Conservation (phyloP, 768 basidiomycete species). For the Epithele typhae region DNA sequence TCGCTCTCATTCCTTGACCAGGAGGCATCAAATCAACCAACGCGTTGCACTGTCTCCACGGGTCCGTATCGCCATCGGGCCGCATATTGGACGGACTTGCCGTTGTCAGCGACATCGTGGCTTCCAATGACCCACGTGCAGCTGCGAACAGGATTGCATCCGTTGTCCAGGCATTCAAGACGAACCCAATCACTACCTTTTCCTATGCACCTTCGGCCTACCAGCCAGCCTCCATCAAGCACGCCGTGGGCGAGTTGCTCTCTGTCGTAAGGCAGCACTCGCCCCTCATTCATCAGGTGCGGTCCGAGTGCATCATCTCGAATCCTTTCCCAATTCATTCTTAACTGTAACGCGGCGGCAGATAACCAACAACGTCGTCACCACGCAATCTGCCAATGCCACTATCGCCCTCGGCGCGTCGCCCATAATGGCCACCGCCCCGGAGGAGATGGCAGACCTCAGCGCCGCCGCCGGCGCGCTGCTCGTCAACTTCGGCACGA, state of each 20-base stretch:
- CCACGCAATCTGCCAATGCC: slow-evolving; percentile 85
- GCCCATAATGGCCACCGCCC: slow-evolving; percentile 90
- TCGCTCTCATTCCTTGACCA: slow-evolving; percentile 25
- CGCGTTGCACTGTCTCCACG: slow-evolving; percentile 70
- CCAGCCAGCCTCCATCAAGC: slow-evolving; percentile 34
- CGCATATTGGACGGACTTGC: slow-evolving; percentile 77
- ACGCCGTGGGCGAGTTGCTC: slow-evolving; percentile 47
- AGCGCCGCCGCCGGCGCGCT: slow-evolving; percentile 60
- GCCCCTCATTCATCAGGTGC: slow-evolving; percentile 82
- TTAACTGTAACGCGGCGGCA: slow-evolving; percentile 23
- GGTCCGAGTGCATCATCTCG: neutral
- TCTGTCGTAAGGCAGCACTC: slow-evolving; percentile 42
- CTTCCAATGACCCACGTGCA: slow-evolving; percentile 49
- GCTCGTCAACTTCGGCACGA: slow-evolving; percentile 85
- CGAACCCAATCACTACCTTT: slow-evolving; percentile 17
- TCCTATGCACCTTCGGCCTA: slow-evolving; percentile 16
- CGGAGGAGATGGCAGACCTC: slow-evolving; percentile 80
- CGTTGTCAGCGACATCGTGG: slow-evolving; percentile 83
- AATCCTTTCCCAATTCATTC: neutral
- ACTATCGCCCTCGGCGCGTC: slow-evolving; percentile 86
- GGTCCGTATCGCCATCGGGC: slow-evolving; percentile 53
- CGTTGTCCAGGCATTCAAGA: slow-evolving; percentile 42
- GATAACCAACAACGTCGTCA: slow-evolving; percentile 90
- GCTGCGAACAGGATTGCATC: slow-evolving; percentile 44
- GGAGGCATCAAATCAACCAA: slow-evolving; percentile 86